These are phyloP conservation scores for Lichtheimia corymbifera DNA, from an alignment of 371 early-diverging fungal genomes.

Conservation along the genomic window DNA sequence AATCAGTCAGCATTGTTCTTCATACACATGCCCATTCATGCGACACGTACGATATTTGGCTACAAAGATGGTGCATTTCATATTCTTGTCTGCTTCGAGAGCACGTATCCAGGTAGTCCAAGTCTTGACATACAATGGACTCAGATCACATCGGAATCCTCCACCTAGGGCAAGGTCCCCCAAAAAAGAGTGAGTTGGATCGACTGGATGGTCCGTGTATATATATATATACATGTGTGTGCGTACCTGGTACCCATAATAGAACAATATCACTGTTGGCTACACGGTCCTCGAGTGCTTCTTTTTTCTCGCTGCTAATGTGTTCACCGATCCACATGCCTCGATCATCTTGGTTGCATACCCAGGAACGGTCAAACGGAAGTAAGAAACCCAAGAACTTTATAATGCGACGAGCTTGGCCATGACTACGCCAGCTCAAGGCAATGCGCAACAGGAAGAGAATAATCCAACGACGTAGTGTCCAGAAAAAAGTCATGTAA, in stretches of 20 bases:
- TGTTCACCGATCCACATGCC: constrained; percentile 40
- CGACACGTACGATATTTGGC: constrained; percentile 33
- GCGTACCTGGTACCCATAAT: constrained; percentile 45
- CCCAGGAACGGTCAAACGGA: constrained; percentile 14
- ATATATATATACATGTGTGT: no score
- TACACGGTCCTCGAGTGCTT: constrained; percentile 35
- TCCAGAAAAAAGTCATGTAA: constrained; percentile 12
- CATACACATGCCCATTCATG: not conserved
- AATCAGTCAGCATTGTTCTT: not conserved
- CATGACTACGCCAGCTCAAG: constrained; percentile 8
- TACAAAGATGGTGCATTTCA: constrained; percentile 42
- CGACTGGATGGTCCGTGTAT: not conserved
- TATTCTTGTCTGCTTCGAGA: constrained; percentile 37
- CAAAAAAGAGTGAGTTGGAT: not conserved
- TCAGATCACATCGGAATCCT: constrained; percentile 41
- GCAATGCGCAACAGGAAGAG: constrained; percentile 16
- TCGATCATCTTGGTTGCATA: constrained; percentile 6
- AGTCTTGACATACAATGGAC: constrained; percentile 31
- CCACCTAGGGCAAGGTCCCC: constrained; percentile 25
- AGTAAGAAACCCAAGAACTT: constrained; percentile 9
- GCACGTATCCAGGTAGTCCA: constrained; percentile 37
- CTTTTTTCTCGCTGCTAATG: constrained; percentile 31
- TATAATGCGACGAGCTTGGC: constrained; percentile 9
- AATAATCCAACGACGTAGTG: constrained; percentile 21
- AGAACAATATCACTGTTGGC: constrained; percentile 32